Base-by-base conservation (phyloP, 176 grass and related monocot species). In the Melocanna baccifera region DNA sequence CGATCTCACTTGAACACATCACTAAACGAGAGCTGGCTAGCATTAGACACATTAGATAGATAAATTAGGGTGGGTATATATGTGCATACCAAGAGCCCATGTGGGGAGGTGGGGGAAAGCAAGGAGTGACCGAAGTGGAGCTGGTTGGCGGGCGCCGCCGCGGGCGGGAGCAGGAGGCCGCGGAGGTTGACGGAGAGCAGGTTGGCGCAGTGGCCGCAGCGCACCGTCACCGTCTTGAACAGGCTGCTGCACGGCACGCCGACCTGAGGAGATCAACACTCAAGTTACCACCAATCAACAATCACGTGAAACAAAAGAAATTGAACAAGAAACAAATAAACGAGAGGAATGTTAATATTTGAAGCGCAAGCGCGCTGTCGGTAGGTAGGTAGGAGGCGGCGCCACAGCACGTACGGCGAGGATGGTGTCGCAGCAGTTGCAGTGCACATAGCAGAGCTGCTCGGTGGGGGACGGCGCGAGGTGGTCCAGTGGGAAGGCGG, bases 391-490 rank as follows among this genome's bases (percentile, higher is more conserved):
- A 10, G 76, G 84, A 68, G 67, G 68, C 55, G 80, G 45, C 80
- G 81, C 71, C 79, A 67, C 68, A 25, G 52, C 37, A 85, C 79
- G 83, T 90, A 96, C 93, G 58, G 93, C 93, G 77, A 99, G 93
- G 86, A 94, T 92, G 83, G 93, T 96, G 86, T 96, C 91, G 88
- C 97, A 99, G 81, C 94, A 96, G 91, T 94, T 99, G 91, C 97
- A 99, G 88, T 99, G 93, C 41, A 99, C 97, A 90, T 96, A 99
- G 91, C 97, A 96, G 90, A 99, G 93, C 78, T 96, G 97, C 97
- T 99, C 97, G 90, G 97, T 92, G 65, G 93, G 88, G 84, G 85
- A 87, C 69, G 84, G 91, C 78, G 93, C 67, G 89, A 96, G 91
- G 88, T 96, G 91, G 90, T 96, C 96, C 77, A 99, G 78, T 48